Conservation (phyloP, 2,329 filamentous ascomycete genomes). For the Penicillium verrucosum region DNA sequence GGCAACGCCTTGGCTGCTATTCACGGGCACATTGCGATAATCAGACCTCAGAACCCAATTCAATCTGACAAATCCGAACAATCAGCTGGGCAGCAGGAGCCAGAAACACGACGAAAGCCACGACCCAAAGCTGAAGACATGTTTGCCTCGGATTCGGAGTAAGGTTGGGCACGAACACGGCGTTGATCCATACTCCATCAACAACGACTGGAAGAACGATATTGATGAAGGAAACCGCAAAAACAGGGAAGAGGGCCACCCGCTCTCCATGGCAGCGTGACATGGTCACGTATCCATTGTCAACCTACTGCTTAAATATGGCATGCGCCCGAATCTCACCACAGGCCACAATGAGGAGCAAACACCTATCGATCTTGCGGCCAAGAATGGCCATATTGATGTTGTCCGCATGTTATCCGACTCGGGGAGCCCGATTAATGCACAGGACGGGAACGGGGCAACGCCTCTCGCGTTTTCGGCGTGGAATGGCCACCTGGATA, state of each 20-base stretch:
- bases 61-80: constrained; percentile 19
- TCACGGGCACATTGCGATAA: neutral
- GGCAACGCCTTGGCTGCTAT: neutral
- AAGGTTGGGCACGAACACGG: constrained; percentile 12
- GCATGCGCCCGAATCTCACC: neutral
- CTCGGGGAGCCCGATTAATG: neutral
- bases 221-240: neutral
- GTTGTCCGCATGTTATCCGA: neutral
- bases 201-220: neutral
- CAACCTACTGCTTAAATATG: neutral
- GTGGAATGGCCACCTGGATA: neutral
- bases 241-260: neutral
- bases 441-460: neutral
- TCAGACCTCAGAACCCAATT: neutral
- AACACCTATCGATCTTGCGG: neutral
- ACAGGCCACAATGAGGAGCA: neutral
- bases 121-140: constrained; percentile 76
- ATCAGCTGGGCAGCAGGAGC: constrained; percentile 19
- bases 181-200: neutral
- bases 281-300: neutral
- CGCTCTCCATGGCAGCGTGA: neutral
- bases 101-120: constrained; percentile 47
- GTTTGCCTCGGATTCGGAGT: constrained; percentile 71
- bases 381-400: neutral
- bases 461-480: neutral